phyloP scores from a whole-genome alignment of 169 alveolate genomes.

The Cardiosporidium cionae region DNA sequence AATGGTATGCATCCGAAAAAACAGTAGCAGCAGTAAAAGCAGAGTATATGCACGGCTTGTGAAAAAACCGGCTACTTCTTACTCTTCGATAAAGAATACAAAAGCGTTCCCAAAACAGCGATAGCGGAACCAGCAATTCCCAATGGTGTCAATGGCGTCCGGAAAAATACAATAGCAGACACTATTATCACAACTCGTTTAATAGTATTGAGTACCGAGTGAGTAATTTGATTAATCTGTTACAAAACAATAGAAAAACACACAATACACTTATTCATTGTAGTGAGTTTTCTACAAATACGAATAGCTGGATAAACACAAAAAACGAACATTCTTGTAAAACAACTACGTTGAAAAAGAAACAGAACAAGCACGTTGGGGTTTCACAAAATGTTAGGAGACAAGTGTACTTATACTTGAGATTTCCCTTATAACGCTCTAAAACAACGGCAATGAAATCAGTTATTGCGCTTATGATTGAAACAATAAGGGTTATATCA shows the following conservation, averaged over 20 bases:
- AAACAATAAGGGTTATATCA: no score
- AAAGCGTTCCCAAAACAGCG: slow-evolving; percentile 59
- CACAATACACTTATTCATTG: not conserved
- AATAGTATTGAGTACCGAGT: slow-evolving; percentile 66
- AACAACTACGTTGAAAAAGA: not conserved
- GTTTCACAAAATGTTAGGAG: no score
- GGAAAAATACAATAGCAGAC: slow-evolving; percentile 52
- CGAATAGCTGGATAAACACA: not conserved
- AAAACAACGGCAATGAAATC: no score
- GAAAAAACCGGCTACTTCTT: no score
- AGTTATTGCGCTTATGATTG: no score
- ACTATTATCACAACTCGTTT: slow-evolving; percentile 63
- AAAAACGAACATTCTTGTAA: not conserved
- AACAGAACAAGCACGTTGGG: not conserved
- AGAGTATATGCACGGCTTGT: no score
- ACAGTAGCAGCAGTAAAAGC: no score
- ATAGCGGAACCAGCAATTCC: slow-evolving; percentile 58
- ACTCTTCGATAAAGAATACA: slow-evolving; percentile 47
- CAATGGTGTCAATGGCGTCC: slow-evolving; percentile 47
- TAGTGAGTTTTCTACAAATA: not conserved
- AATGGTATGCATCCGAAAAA: no score
- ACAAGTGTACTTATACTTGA: no score
- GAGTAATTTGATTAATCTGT: slow-evolving; percentile 58
- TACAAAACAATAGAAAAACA: not conserved
- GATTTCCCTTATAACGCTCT: no score